phyloP scores from a whole-genome alignment of 2,329 filamentous ascomycete species.

The Paecilomyces dactylethromorphus region DNA sequence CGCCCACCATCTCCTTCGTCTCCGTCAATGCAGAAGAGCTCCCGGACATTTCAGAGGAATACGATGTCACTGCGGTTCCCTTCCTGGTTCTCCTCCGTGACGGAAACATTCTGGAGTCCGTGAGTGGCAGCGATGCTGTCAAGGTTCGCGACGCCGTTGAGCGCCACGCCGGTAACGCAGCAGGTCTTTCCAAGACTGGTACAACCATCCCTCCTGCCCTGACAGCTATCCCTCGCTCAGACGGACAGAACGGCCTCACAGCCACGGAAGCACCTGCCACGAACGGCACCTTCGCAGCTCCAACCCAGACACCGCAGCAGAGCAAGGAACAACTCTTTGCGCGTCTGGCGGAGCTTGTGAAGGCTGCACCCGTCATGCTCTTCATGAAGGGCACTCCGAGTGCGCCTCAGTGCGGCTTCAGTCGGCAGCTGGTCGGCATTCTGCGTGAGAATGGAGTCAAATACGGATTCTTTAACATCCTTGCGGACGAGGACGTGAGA shows the following conservation, averaged over 20 bases:
- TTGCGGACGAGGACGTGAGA: conserved; percentile 93
- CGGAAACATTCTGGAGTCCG: conserved; percentile 69
- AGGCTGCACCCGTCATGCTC: conserved; percentile 93
- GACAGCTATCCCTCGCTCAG: conserved; percentile 29
- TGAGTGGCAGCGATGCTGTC: conserved; percentile 82
- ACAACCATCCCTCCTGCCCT: conserved; percentile 32
- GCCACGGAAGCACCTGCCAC: conserved; percentile 21
- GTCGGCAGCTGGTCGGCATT: conserved; percentile 77
- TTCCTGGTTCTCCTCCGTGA: conserved; percentile 78
- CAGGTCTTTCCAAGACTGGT: conserved; percentile 22
- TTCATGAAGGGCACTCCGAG: conserved; percentile 98
- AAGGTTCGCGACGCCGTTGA: conserved; percentile 84
- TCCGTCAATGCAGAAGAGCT: conserved; percentile 92
- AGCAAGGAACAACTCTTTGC: conserved; percentile 80
- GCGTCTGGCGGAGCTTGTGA: conserved; percentile 76
- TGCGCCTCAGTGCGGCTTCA: conserved; percentile 86
- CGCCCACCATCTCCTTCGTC: conserved; percentile 70
- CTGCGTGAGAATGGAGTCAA: conserved; percentile 85
- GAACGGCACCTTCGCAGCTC: conserved; percentile 15
- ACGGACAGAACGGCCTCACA: conserved; percentile 20
- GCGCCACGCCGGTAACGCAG: conserved; percentile 57
- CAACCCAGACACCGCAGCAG: conserved; percentile 31
- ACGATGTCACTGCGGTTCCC: conserved; percentile 91
- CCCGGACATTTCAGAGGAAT: conserved; percentile 81
- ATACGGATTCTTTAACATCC: conserved; percentile 98